These are phyloP conservation scores for Beverwykella pulmonaria DNA, from an alignment of 495 filamentous ascomycete species.

Conservation along the genomic window DNA sequence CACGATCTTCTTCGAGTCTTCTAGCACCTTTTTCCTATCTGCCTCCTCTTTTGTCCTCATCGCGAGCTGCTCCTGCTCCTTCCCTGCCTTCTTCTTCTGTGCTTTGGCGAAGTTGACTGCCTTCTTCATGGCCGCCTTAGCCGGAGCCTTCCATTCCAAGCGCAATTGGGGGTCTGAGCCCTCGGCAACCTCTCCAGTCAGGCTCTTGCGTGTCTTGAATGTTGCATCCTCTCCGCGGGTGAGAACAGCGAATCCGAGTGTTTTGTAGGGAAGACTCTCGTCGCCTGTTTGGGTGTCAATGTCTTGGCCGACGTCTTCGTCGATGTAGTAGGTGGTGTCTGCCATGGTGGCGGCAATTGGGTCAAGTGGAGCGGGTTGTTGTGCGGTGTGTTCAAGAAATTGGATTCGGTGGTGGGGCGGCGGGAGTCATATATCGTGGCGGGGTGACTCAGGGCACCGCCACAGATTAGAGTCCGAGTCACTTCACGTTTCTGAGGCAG, in stretches of 20 bases:
- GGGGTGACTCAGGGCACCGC: slow-evolving; percentile 23
- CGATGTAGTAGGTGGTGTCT: slow-evolving; percentile 63
- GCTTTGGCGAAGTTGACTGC: slow-evolving; percentile 67
- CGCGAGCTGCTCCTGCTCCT: slow-evolving; percentile 57
- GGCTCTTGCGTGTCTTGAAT: slow-evolving; percentile 71
- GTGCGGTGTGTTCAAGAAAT: slow-evolving; percentile 20
- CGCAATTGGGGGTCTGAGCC: slow-evolving; percentile 59
- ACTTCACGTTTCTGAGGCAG: background rate
- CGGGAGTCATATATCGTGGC: slow-evolving; percentile 15
- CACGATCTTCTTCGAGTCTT: slow-evolving; percentile 85
- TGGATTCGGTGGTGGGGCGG: background rate
- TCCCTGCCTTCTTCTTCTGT: slow-evolving; percentile 53
- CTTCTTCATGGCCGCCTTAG: slow-evolving; percentile 84
- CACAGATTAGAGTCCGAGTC: background rate
- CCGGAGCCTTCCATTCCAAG: slow-evolving; percentile 75
- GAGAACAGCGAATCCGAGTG: slow-evolving; percentile 73
- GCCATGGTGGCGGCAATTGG: slow-evolving; percentile 37
- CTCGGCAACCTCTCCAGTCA: slow-evolving; percentile 64
- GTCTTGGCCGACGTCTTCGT: slow-evolving; percentile 77
- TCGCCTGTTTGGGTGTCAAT: slow-evolving; percentile 67
- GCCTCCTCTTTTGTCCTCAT: slow-evolving; percentile 73
- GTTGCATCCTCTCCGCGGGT: slow-evolving; percentile 63
- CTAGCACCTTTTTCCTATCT: slow-evolving; percentile 65
- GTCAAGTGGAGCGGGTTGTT: background rate
- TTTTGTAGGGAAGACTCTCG: slow-evolving; percentile 76